Conservation (phyloP, 2,329 filamentous ascomycete species). For the Aspergillus cejpii region DNA sequence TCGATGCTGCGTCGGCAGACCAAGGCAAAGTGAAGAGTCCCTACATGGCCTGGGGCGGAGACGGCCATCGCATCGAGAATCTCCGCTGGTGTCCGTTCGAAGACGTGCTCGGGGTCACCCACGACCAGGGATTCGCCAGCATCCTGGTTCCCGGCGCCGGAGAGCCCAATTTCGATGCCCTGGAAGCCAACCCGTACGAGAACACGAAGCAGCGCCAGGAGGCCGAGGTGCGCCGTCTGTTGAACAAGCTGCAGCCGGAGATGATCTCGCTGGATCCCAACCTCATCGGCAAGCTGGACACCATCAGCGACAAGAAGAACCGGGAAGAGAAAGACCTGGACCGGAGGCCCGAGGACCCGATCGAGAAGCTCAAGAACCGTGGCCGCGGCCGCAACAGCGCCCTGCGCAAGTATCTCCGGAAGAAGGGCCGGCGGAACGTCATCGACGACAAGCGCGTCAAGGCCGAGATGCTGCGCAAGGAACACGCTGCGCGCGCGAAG, state of each 20-base stretch:
- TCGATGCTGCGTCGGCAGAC: conserved; percentile 63
- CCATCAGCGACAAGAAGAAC: conserved; percentile 69
- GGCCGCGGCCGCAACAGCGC: conserved; percentile 86
- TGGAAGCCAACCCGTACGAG: conserved; percentile 94
- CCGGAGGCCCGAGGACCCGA: conserved; percentile 53
- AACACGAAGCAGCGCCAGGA: conserved; percentile 88
- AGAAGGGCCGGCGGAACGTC: conserved; percentile 87
- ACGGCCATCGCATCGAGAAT: conserved; percentile 71
- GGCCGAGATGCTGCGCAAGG: conserved; percentile 72
- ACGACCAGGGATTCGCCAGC: conserved; percentile 79
- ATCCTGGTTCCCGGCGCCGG: conserved; percentile 91
- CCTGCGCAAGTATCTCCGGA: conserved; percentile 78
- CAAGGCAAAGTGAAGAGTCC: conserved; percentile 76
- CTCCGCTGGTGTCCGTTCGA: conserved; percentile 92
- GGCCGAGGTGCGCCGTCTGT: conserved; percentile 75
- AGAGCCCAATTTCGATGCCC: conserved; percentile 89
- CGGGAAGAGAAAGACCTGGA: conserved; percentile 75
- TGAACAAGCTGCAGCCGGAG: conserved; percentile 92
- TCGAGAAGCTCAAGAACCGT: conserved; percentile 62
- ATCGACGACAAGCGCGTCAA: conserved; percentile 91
- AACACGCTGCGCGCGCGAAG: conserved; percentile 60
- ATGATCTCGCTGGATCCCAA: conserved; percentile 95
- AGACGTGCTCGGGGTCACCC: conserved; percentile 79
- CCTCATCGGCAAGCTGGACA: conserved; percentile 81
- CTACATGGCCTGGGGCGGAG: conserved; percentile 89